Base-by-base conservation (phyloP, 164 flowering plant species). In the Umbilicus rupestris region DNA sequence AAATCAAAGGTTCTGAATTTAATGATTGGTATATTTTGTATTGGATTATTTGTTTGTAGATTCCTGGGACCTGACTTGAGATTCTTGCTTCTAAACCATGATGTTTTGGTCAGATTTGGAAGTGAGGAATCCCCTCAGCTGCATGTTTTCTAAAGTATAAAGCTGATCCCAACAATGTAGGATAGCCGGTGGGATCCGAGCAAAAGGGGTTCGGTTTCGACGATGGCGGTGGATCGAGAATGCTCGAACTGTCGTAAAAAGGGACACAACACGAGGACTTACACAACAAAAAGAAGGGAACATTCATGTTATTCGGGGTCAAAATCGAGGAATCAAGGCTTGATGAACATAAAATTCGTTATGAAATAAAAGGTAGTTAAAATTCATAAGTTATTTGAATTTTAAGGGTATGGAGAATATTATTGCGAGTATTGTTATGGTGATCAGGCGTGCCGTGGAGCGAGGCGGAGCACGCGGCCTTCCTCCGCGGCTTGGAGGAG, bases 241-340 rank as follows among this genome's bases (percentile, higher is more conserved):
- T 55, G 60, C 3, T 55, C 60, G 19, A 55, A 55, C 7, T 55
- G 60, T 16, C n/a, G 60, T 5, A 14, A 55, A 26, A 26, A 55
- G 14, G 60, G 60, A 3, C 60, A 55, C 60, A 55, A 55, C 16
- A 28, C 35, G n/a, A 55, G 60, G 19, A 55, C 60, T 55, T 55
- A 33, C 60, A 26, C 19, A 3, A 33, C 19, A 14, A 19, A 55
- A 55, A 28, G 22, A 55, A 28, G 16, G 7, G 35, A 6, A 26
- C 19, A 1, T 1, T 55, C 19, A 55, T 0, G 35, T 28, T 55
- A 7, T 55, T 55, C 19, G 60, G 60, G 19, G 60, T 55, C 12
- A 55, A 29, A 22, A 55, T 55, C 19, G 7, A 26, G 19, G 24
- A 28, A 26, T 30, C 60, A 1, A 12, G 19, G 1, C 19, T 47